These are phyloP conservation scores for Exophiala aquamarina DNA, from an alignment of 2,329 filamentous ascomycete genomes.

Conservation along the genomic window DNA sequence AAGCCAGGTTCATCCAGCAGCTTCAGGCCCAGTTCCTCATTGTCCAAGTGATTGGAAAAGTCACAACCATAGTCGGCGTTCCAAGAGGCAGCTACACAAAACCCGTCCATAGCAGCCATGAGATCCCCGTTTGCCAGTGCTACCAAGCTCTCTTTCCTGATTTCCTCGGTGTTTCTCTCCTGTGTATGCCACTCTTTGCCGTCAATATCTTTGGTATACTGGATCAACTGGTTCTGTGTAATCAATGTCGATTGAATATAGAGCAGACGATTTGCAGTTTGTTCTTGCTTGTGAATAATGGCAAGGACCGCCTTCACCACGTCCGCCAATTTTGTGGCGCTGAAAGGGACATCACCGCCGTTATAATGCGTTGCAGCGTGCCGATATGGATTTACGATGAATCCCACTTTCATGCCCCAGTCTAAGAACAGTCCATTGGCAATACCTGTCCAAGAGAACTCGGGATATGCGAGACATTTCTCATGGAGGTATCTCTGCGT, in stretches of 20 bases:
- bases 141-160: conserved; percentile 22
- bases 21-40: conserved; percentile 40
- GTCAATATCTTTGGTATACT: conserved; percentile 33
- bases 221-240: conserved; percentile 44
- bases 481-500: conserved; percentile 30
- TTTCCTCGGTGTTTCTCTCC: conserved; percentile 3
- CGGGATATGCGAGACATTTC: conserved; percentile 12
- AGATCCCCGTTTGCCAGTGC: conserved; percentile 28
- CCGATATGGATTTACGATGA: conserved; percentile 47
- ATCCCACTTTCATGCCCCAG: conserved; percentile 34
- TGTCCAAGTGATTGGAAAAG: conserved; percentile 35
- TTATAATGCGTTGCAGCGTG: conserved; percentile 48
- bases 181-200: conserved; percentile 10
- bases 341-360: conserved; percentile 51
- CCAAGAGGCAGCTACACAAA: conserved; percentile 34
- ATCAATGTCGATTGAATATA: conserved; percentile 46
- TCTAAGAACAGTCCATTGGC: conserved; percentile 36
- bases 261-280: conserved; percentile 53
- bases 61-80: conserved; percentile 30
- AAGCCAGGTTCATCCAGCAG: conserved; percentile 29
- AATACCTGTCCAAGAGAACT: conserved; percentile 33
- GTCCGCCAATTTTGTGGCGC: conserved; percentile 47
- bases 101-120: conserved; percentile 29
- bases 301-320: conserved; percentile 51
- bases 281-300: conserved; percentile 48